Base-by-base conservation (phyloP, 495 filamentous ascomycete genomes). In the Podospora didyma region DNA sequence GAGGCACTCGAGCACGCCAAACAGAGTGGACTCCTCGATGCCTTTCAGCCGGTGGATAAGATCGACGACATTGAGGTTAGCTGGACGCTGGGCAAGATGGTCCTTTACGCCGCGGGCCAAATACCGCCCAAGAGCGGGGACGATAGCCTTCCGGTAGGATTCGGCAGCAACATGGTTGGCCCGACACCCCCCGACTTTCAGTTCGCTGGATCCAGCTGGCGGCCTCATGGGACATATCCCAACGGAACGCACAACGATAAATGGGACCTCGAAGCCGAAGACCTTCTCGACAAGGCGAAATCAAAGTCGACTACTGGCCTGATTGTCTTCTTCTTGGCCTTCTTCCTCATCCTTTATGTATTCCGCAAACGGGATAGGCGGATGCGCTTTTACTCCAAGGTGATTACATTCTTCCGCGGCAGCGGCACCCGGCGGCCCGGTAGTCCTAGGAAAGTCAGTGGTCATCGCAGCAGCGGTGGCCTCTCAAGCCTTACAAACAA, bases 1-100 rank as follows among this genome's bases (percentile, higher is more conserved):
- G 84, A 83, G 61, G 73, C 90, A 0, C 67, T 89, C 6, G 78
- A 86, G 39, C 78, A 83, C 50, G 88, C 84, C 12, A 87, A 90
- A 59, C 76, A 86, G 35, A 90, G 89, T 67, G 92, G 90, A 2
- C 96, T 89, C 62, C 69, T 94, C 2, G 87, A 92, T 60, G 82
- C 95, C 0, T 99, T 99, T 73, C 89, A 96, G 69, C 85, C 94
- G 1, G 89, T 97, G 22, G 85, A 97, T 70, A 96, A 96, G 74
- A 92, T 99, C 58, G 82, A 89, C 59, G 88, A 83, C 39, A 88
- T 89, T 14, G 94, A 99, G 74, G 89, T 99, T n/a, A 95, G 89
- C 73, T 99, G 94, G 94, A 97, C 94, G 0, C 75, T 99, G 0
- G 94, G 94, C 2, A 96, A 96, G 71, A 97, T 97, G 79, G 86